A percentile compares a stretch with the other conserved stretches of the same genome.
These are phyloP conservation scores for Rhizopogon vinicolor DNA, from an alignment of 768 basidiomycete species.

Conservation along the genomic window DNA sequence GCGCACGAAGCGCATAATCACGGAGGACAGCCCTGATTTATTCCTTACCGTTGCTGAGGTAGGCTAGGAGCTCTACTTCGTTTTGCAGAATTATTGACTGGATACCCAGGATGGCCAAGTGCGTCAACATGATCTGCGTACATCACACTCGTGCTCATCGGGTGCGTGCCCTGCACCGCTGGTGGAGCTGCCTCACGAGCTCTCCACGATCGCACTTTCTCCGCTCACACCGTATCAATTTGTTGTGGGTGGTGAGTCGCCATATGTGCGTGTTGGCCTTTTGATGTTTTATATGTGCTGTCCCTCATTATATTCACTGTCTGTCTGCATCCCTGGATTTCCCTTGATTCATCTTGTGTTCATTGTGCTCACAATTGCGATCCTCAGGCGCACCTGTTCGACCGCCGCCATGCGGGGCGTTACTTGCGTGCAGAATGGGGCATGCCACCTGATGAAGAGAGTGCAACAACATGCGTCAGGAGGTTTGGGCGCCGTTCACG, in stretches of 20 bases:
- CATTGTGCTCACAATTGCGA: background rate
- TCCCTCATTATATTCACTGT: background rate
- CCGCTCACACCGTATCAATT: constrained; percentile 79
- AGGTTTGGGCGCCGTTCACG: constrained; percentile 58
- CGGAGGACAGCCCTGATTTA: constrained; percentile 71
- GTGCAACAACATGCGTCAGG: constrained; percentile 74
- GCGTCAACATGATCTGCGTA: constrained; percentile 81
- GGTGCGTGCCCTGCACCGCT: constrained; percentile 67
- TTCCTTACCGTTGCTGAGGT: constrained; percentile 84
- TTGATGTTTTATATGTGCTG: background rate
- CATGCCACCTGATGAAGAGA: constrained; percentile 38
- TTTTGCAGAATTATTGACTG: constrained; percentile 17
- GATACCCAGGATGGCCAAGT: constrained; percentile 73
- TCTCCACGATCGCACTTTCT: constrained; percentile 74
- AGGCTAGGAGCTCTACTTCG: constrained; percentile 9
- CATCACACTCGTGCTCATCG: constrained; percentile 55
- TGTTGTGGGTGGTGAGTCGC: constrained; percentile 78
- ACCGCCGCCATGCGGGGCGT: constrained; percentile 68
- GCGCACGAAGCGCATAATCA: constrained; percentile 75
- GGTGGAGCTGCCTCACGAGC: constrained; percentile 55
- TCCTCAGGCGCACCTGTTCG: constrained; percentile 49
- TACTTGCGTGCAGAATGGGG: constrained; percentile 70
- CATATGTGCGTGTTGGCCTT: constrained; percentile 49
- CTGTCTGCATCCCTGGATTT: background rate
- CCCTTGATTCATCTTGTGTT: background rate